These are phyloP conservation scores for Margaritispora aquatica DNA, from an alignment of 495 filamentous ascomycete species.

Conservation along the genomic window DNA sequence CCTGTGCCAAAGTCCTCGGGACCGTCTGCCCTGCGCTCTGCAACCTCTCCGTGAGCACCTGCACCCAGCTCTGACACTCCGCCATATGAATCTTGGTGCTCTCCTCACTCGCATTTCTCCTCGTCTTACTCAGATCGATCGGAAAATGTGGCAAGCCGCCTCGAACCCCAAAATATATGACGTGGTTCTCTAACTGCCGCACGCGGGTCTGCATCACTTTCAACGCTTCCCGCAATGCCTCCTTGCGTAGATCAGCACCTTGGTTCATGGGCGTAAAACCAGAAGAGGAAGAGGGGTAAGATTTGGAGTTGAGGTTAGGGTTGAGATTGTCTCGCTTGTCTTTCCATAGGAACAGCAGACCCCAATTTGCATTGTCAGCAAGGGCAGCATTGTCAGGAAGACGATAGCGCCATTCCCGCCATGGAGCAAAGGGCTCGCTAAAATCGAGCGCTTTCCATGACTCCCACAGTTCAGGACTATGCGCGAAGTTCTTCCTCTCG, in stretches of 20 bases:
- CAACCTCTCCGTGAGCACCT: neutral
- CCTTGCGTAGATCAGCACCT: neutral
- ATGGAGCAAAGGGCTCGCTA: neutral
- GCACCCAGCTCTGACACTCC: neutral
- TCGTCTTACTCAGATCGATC: neutral
- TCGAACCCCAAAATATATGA: neutral
- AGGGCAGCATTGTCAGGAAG: neutral
- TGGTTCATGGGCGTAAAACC: too few relatives aligned
- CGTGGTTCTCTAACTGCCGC: neutral
- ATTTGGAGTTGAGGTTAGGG: neutral
- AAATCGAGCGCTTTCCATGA: neutral
- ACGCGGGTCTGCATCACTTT: neutral
- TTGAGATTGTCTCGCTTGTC: neutral
- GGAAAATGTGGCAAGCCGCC: neutral
- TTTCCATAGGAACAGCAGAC: neutral
- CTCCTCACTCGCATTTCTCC: neutral
- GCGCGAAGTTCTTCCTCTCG: neutral
- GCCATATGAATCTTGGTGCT: neutral
- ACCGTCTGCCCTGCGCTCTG: neutral
- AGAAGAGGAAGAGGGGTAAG: too few relatives aligned
- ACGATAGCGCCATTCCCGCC: neutral
- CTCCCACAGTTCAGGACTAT: neutral
- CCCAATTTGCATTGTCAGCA: neutral
- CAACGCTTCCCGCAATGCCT: neutral
- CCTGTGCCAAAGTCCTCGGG: neutral